phyloP scores from a whole-genome alignment of 768 basidiomycete species.

The Mycena crocata region DNA sequence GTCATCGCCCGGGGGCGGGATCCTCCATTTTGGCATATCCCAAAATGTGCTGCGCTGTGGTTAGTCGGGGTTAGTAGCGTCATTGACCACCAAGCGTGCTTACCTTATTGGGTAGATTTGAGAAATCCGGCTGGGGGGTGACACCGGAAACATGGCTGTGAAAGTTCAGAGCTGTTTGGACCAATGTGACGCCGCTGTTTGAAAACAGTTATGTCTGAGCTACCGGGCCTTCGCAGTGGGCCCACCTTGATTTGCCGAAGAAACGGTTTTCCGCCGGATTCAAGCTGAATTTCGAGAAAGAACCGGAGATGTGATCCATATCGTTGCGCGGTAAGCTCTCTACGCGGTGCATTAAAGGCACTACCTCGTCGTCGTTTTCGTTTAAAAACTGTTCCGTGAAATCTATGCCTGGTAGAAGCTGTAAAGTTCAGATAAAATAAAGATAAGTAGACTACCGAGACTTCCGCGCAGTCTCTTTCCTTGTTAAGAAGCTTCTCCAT shows the following conservation, averaged over 20 bases:
- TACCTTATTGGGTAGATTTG: conserved; percentile 39
- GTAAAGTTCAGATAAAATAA: background rate
- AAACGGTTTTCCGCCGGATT: conserved; percentile 56
- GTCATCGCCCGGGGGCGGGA: conserved; percentile 26
- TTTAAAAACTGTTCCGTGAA: conserved; percentile 72
- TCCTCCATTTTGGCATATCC: conserved; percentile 11
- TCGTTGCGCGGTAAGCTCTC: conserved; percentile 52
- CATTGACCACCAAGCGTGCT: too few species aligned
- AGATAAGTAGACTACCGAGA: background rate
- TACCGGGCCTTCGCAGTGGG: background rate
- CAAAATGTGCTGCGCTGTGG: too few species aligned
- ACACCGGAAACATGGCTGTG: conserved; percentile 41
- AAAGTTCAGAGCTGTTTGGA: conserved; percentile 68
- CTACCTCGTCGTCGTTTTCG: conserved; percentile 43
- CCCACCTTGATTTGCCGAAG: conserved; percentile 56
- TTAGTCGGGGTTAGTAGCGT: too few species aligned
- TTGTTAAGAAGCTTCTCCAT: conserved; percentile 71
- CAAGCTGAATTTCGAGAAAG: conserved; percentile 49
- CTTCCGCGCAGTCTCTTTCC: background rate
- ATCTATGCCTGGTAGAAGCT: conserved; percentile 70
- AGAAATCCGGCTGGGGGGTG: background rate
- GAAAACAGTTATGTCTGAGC: background rate
- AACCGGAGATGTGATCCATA: conserved; percentile 35
- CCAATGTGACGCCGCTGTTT: conserved; percentile 58
- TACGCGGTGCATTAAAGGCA: conserved; percentile 43